Base-by-base conservation (phyloP, 192 early-diverging fungal genomes). In the Diversispora eburnea region DNA sequence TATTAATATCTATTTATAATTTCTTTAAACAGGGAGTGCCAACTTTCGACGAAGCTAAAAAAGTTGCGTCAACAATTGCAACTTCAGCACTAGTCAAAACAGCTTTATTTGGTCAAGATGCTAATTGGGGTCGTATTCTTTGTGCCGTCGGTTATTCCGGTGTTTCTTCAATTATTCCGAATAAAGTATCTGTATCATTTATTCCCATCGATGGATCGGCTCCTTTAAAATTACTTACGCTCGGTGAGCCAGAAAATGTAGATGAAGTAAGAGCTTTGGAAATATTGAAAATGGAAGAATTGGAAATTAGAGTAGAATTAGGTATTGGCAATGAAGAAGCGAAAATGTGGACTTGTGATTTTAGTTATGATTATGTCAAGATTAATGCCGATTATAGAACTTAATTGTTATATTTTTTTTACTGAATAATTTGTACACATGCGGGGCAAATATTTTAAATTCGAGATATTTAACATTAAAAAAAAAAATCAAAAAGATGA, bases 91-190 rank as follows among this genome's bases (percentile, higher is more conserved):
- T 98, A 45, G 95, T 98, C 57, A 98, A 98, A 81, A 97, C 97
- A 0, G 97, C 97, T 17, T 83, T 98, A 46, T 98, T 91, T 75
- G 96, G 97, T 2, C 89, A 94, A 78, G 97, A 98, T 82, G 97
- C 97, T 55, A 98, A 98, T 80, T 98, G 97, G 97, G 97, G 96
- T 22, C 89, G 96, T 48, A 92, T 96, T 60, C 82, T 95, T 41
- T 96, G 95, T 69, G 95, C 95, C 0, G 91, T 95, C 13, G 95
- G 95, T 7, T 96, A 96, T 79, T 82, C 88, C 39, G 88, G 87
- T 4, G 88, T 95, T 8, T 80, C 88, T 9, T 78, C 79, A 8
- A 81, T 97, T 46, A 85, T 91, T 19, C 92, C 95, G 8, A 77
- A 77, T 7, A 85, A 85, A 60, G 95, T 96, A 20, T 89, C 86